Evolutionary conservation across 2,329 filamentous ascomycete genomes (phyloP).

Genomic region (Paecilomyces variotii): DNA sequence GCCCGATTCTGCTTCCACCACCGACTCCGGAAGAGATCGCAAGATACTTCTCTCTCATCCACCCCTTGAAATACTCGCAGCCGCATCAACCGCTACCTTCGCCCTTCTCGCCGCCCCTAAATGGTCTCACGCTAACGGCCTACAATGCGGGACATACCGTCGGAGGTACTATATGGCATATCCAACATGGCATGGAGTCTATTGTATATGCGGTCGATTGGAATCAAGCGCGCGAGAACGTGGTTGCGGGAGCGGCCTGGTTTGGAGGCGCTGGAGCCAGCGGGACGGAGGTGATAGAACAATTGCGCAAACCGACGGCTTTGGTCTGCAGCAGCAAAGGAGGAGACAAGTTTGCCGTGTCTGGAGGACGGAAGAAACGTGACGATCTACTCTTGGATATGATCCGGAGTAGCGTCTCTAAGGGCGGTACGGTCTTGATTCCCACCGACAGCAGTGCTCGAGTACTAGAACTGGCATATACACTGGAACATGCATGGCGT

Average conservation of each 20-base stretch:
- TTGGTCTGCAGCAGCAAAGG: constrained; percentile 86
- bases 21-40: constrained; percentile 85
- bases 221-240: constrained; percentile 96
- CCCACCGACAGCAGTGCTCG: constrained; percentile 94
- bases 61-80: constrained; percentile 92
- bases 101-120: constrained; percentile 78
- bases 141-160: constrained; percentile 95
- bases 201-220: constrained; percentile 97
- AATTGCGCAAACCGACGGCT: constrained; percentile 85
- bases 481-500: constrained; percentile 88
- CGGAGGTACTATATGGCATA: constrained; percentile 97
- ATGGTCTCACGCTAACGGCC: constrained; percentile 87
- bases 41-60: constrained; percentile 81
- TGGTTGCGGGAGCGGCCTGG: constrained; percentile 89
- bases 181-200: constrained; percentile 91
- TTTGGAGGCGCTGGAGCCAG: constrained; percentile 72
- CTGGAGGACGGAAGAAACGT: constrained; percentile 67
- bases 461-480: constrained; percentile 82
- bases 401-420: constrained; percentile 67
- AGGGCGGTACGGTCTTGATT: constrained; percentile 85
- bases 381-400: constrained; percentile 80
- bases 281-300: constrained; percentile 85
- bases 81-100: constrained; percentile 84
- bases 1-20: constrained; percentile 52
- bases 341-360: constrained; percentile 60